Evolutionary conservation across 352 stramenopile genomes (phyloP).

Genomic region (Sclerospora graminicola): DNA sequence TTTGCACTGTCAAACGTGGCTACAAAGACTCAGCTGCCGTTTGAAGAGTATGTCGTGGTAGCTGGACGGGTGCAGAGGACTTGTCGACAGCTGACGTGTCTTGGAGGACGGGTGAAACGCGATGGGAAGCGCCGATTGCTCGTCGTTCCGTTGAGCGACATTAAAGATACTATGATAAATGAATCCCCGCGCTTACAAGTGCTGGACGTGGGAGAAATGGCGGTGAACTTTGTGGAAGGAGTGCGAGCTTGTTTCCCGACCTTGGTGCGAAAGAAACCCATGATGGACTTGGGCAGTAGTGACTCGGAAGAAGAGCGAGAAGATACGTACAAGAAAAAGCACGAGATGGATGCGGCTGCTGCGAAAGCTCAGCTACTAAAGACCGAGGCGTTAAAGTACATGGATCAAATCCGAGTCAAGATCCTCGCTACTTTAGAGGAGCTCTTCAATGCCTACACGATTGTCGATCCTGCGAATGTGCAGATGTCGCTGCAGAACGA

Average conservation of each 20-base stretch:
- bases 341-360: constrained; percentile 13
- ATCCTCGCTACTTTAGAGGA: constrained; percentile 28
- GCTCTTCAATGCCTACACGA: constrained; percentile 28
- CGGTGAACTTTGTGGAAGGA: constrained; percentile 38
- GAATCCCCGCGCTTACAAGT: constrained; percentile 25
- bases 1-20: constrained; percentile 28
- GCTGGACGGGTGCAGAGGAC: constrained; percentile 19
- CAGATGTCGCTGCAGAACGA: constrained; percentile 17
- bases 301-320: constrained; percentile 30
- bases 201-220: constrained; percentile 48
- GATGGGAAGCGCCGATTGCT: constrained; percentile 30
- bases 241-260: constrained; percentile 55
- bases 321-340: constrained; percentile 26
- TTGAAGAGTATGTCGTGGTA: constrained; percentile 50
- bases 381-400: constrained; percentile 18
- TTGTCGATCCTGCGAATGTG: constrained; percentile 24
- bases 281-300: constrained; percentile 25
- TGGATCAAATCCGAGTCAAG: constrained; percentile 29
- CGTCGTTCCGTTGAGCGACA: constrained; percentile 30
- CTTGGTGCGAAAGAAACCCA: constrained; percentile 41
- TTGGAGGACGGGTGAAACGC: constrained; percentile 46
- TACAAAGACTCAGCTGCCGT: constrained; percentile 36
- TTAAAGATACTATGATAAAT: background rate
- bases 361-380: constrained; percentile 4
- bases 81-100: constrained; percentile 41